Evolutionary conservation across 306 rosid genomes (phyloP), one percentile per base, ranked within the genome.

Genomic region (Prunus padus): DNA sequence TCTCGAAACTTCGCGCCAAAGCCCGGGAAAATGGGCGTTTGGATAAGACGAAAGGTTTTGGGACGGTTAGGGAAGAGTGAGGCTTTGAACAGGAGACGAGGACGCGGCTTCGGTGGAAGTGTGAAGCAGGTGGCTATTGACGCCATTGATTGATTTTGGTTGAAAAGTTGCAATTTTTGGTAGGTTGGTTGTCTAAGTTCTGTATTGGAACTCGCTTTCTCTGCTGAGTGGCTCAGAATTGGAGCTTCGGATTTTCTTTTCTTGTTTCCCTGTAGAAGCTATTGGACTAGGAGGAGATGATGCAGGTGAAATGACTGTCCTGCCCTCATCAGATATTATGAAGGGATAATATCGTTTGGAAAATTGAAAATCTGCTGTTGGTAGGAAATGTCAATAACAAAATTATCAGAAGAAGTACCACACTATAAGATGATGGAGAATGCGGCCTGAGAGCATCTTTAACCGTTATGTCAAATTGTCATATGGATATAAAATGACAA

Each of bases 81-180:
- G 51, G 82, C 67, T 59, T 80, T 73, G 67, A 59, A 71, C 18
- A 51, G 49, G 73, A 78, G 71, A 40, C 81, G 83, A 46, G 86
- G 81, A 52, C 83, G 83, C 40, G 85, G 85, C 66, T 44, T 78
- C 37, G 87, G 93, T 0, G 86, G 81, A 23, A 84, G 69, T 6
- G 86, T 79, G 82, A 93, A 86, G 87, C 88, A 89, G 10, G 91
- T 87, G 76, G 90, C 88, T 56, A 89, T 84, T 74, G 82, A 68
- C 11, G 98, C 95, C 98, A 93, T 91, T 49, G 78, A 71, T 44
- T 64, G 77, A 10, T 30, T 30, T 54, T 8, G 11, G 49, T 20
- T 65, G 22, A 19, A 30, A 26, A 62, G 37, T 54, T 52, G 37
- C 12, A 42, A 42, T 63, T 46, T 33, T 74, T n/a, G 19, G 47